Evolutionary conservation across 306 rosid genomes (phyloP).

Genomic region (Mimosa pudica): DNA sequence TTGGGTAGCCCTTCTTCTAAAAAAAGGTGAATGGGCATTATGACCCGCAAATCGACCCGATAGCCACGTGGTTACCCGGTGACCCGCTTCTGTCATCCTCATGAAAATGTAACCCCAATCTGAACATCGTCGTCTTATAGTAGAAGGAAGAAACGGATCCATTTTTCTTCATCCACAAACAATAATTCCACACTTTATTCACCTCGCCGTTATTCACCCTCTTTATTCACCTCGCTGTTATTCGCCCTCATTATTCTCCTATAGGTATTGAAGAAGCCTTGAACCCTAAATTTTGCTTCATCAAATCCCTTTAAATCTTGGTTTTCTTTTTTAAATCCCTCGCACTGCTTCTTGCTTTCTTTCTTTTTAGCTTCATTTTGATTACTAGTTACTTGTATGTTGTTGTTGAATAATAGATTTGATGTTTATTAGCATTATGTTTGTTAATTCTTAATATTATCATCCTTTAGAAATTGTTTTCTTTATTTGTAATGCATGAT

Average conservation of each 20-base stretch:
- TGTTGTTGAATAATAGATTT: neutral
- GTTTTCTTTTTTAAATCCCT: no score
- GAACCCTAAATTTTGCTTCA: neutral
- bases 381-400: neutral
- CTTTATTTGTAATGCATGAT: neutral
- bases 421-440: neutral
- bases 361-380: no score
- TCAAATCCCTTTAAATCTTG: neutral
- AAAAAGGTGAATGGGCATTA: neutral
- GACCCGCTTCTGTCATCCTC: no score
- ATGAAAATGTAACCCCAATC: neutral
- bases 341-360: neutral
- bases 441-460: neutral
- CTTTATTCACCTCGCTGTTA: no score
- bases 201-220: no score
- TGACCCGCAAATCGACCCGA: neutral
- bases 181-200: no score
- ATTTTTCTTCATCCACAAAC: no score
- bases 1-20: no score
- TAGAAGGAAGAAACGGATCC: no score
- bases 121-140: no score
- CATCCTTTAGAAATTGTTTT: neutral
- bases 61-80: neutral
- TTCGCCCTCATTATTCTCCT: no score
- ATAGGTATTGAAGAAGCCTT: neutral